Base-by-base conservation (phyloP, 1,284 basidiomycete species). In the Ceraceosorus guamensis region DNA sequence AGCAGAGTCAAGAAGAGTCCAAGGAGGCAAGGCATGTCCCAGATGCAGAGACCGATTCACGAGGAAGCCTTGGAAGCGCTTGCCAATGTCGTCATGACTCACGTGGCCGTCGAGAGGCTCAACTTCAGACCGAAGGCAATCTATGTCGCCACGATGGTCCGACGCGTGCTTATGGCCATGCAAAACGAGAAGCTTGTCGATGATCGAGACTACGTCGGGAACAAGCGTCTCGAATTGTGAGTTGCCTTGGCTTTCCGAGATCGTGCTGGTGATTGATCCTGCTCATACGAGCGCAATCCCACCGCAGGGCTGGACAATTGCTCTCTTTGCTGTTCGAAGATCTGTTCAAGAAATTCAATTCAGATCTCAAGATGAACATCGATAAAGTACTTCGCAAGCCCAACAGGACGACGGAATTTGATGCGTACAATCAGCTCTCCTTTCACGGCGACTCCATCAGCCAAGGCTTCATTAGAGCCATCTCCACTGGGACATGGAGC, bases 401-500 rank as follows among this genome's bases (percentile, higher is more conserved):
- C 4, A 91, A 91, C 14, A 86, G 95, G 30, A 93, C 95, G 6
- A 87, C 83, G 66, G 90, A 95, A 73, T 97, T 95, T 68, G 95
- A 98, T 71, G 92, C 93, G 5, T 89, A 87, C 80, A 91, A 90
- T 74, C 90, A 88, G 13, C 88, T 95, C 83, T 85, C 88, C 70
- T 90, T 93, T 78, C 78, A 79, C 59, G 79, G 79, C 52, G 92
- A 98, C 72, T 88, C 91, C 67, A 91, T 99, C 76, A 97, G 93
- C 6, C 83, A 89, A 5, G 96, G 95, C 33, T 97, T 99, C 70
- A 88, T 92, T 35, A 88, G 95, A 53, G 93, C 96, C 30, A 98
- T 99, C 67, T 96, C 93, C 8, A 99, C 95, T 0, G 95, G 95
- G 6, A 99, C 99, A 75, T 99, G 95, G 95, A 91, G 89, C 30